Evolutionary conservation across 495 filamentous ascomycete genomes (phyloP).

Genomic region (Hypomontagnella submonticulosa): DNA sequence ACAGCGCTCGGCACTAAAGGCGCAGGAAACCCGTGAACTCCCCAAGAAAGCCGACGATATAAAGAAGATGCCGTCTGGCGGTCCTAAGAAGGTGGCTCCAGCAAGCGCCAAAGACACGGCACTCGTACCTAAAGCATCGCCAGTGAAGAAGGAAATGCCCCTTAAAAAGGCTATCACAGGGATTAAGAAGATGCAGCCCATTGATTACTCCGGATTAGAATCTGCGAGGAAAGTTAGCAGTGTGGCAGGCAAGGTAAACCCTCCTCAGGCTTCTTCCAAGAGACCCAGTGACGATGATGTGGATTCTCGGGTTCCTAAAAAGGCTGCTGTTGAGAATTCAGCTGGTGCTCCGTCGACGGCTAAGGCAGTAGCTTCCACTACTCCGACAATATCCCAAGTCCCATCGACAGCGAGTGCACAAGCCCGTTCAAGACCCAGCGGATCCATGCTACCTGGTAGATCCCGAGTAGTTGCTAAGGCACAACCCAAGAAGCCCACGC

Average conservation of each 20-base stretch:
- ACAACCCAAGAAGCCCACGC: conserved; percentile 48
- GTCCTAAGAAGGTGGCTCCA: conserved; percentile 27
- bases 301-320: conserved; percentile 54
- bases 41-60: conserved; percentile 12
- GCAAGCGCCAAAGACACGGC: conserved; percentile 7
- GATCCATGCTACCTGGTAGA: conserved; percentile 49
- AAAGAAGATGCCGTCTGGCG: conserved; percentile 18
- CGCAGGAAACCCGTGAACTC: conserved; percentile 46
- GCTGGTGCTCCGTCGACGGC: conserved; percentile 25
- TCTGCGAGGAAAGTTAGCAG: conserved; percentile 46
- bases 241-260: conserved; percentile 29
- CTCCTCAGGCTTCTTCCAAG: conserved; percentile 38
- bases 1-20: conserved; percentile 60
- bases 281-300: conserved; percentile 54
- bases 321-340: conserved; percentile 48
- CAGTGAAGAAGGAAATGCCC: conserved; percentile 14
- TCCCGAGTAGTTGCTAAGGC: conserved; percentile 43
- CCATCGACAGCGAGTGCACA: conserved; percentile 25
- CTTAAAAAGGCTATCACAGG: conserved; percentile 34
- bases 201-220: conserved; percentile 42
- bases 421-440: conserved; percentile 34
- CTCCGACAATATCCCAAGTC: conserved; percentile 30
- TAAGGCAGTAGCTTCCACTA: conserved; percentile 27
- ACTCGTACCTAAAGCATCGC: conserved; percentile 5
- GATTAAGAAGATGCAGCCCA: conserved; percentile 35